These are phyloP conservation scores for Ceratorhiza oryzae-sativae DNA, from an alignment of 1,284 basidiomycete species.

Conservation along the genomic window DNA sequence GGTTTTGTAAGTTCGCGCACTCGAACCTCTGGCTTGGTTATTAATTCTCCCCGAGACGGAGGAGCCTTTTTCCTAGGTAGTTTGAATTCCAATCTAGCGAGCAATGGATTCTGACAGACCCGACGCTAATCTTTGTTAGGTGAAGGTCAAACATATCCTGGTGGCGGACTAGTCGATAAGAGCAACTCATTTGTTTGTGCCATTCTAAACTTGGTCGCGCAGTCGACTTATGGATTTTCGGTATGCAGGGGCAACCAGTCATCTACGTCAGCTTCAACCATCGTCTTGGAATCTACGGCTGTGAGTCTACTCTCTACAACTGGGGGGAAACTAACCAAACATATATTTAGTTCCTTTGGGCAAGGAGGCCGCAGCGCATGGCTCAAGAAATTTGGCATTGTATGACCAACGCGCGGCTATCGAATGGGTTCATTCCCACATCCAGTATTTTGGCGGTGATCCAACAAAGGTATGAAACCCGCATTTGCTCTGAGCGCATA, in stretches of 20 bases:
- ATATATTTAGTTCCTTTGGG: not conserved
- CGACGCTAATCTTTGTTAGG: not conserved
- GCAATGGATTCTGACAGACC: not conserved
- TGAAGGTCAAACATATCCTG: not conserved
- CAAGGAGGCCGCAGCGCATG: too few species aligned
- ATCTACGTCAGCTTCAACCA: not conserved
- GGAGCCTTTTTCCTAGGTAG: not conserved
- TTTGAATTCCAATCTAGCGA: not conserved
- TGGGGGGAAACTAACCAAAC: too few species aligned
- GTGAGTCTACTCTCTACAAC: not conserved
- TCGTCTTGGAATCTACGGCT: not conserved
- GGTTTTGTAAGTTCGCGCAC: constrained; percentile 7
- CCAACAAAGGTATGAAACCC: constrained; percentile 46
- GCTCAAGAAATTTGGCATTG: constrained; percentile 48
- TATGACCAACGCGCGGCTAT: constrained; percentile 55
- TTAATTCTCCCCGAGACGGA: not conserved
- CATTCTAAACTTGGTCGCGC: too few species aligned
- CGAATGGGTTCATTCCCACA: constrained; percentile 57
- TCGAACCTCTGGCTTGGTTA: not conserved
- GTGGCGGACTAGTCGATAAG: not conserved
- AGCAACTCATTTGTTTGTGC: not conserved
- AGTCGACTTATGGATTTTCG: too few species aligned
- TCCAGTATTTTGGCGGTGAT: constrained; percentile 57
- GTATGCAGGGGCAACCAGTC: not conserved
- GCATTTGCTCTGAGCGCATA: not conserved